phyloP scores from a whole-genome alignment of 164 flowering plant species.

The Vitis cinerea region DNA sequence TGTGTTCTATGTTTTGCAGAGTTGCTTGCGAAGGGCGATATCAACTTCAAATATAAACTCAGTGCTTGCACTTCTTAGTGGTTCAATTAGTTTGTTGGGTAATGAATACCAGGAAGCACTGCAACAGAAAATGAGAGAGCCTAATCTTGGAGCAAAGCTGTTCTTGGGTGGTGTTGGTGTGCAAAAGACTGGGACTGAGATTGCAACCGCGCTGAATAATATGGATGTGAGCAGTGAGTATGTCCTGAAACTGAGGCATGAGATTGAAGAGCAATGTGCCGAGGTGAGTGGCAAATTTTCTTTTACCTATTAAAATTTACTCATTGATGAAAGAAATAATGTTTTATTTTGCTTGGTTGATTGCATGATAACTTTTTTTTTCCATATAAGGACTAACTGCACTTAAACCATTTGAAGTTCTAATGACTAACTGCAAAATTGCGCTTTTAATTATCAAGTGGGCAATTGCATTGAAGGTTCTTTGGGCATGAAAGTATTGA shows the following conservation, averaged over 20 bases:
- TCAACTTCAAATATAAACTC: constrained; percentile 92
- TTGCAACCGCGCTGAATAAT: constrained; percentile 87
- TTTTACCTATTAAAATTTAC: neutral
- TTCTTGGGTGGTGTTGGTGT: constrained; percentile 88
- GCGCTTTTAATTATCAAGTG: no score
- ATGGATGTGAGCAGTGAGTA: constrained; percentile 92
- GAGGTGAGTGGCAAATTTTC: constrained; percentile 51
- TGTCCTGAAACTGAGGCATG: constrained; percentile 76
- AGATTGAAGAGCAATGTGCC: constrained; percentile 84
- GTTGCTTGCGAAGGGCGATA: constrained; percentile 83
- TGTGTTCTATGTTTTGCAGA: constrained; percentile 92
- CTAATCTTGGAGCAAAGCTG: constrained; percentile 75
- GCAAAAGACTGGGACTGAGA: constrained; percentile 83
- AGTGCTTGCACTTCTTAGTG: constrained; percentile 72
- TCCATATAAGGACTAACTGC: no score
- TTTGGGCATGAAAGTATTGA: no score
- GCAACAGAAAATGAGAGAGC: constrained; percentile 85
- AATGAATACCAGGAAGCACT: constrained; percentile 89
- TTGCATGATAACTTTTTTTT: no score
- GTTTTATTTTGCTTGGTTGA: no score
- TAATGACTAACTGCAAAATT: no score
- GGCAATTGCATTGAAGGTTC: no score
- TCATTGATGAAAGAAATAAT: no score
- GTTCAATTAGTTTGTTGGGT: constrained; percentile 71
- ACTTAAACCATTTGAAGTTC: no score